Evolutionary conservation across 73 alveolate genomes (phyloP).

Genomic region (Diophrys sp.): DNA sequence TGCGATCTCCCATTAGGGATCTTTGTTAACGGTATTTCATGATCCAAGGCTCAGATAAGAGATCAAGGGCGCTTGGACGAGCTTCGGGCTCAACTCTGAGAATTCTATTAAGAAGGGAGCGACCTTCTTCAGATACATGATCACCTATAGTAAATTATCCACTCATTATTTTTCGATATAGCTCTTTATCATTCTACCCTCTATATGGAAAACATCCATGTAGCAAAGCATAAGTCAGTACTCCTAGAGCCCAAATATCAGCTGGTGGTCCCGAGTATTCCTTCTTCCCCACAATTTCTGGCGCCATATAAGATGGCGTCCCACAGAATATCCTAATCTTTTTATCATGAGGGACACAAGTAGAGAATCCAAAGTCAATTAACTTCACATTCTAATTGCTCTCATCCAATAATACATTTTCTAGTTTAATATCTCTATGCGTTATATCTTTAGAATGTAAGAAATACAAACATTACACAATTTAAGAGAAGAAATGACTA

Average conservation of each 20-base stretch:
- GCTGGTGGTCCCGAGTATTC: conserved; percentile 73
- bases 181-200: conserved; percentile 51
- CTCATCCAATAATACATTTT: conserved; percentile 50
- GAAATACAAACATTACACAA: conserved; percentile 61
- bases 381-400: conserved; percentile 53
- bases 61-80: conserved; percentile 14
- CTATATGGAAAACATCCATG: conserved; percentile 59
- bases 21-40: background rate
- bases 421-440: conserved; percentile 70
- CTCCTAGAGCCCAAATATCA: conserved; percentile 77
- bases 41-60: background rate
- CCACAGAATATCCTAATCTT: conserved; percentile 64
- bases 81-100: conserved; percentile 8
- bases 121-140: conserved; percentile 15
- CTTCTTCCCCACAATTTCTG: conserved; percentile 67
- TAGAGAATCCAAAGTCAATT: conserved; percentile 70
- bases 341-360: conserved; percentile 44
- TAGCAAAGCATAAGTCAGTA: conserved; percentile 42
- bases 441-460: conserved; percentile 61
- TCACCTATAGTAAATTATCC: conserved; percentile 18
- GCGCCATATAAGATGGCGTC: conserved; percentile 87
- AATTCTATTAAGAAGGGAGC: conserved; percentile 5
- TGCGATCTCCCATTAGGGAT: background rate
- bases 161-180: conserved; percentile 9
- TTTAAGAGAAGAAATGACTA: conserved; percentile 54